Evolutionary conservation across 2,329 filamentous ascomycete species (phyloP).

Genomic region (Penicillium sp.): DNA sequence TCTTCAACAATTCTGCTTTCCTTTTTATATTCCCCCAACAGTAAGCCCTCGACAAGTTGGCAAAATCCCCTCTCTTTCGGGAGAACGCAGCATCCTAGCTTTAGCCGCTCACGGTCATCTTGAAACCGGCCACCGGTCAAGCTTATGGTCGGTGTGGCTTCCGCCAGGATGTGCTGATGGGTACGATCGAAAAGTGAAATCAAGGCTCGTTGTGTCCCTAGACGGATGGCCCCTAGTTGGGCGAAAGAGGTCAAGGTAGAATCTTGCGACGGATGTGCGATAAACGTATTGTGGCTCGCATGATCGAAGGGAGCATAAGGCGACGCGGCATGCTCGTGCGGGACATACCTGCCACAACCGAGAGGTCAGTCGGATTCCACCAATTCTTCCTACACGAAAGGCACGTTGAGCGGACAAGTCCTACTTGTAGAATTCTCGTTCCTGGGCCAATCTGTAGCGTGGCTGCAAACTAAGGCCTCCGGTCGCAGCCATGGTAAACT

Average conservation of each 20-base stretch:
- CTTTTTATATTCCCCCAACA: not conserved
- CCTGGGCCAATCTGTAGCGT: too few relatives aligned
- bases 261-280: slow-evolving; percentile 33
- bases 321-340: slow-evolving; percentile 21
- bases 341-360: slow-evolving; percentile 11
- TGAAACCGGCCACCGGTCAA: slow-evolving; percentile 30
- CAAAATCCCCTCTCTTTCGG: slow-evolving; percentile 32
- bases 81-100: slow-evolving; percentile 34
- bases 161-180: slow-evolving; percentile 54
- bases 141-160: slow-evolving; percentile 49
- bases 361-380: too few relatives aligned
- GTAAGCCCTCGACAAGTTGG: slow-evolving; percentile 20
- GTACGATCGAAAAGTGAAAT: slow-evolving; percentile 56
- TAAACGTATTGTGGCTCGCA: slow-evolving; percentile 14
- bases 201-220: slow-evolving; percentile 47
- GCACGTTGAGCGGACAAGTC: too few relatives aligned
- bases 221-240: slow-evolving; percentile 50
- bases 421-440: too few relatives aligned
- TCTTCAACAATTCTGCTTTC: not conserved
- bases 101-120: slow-evolving; percentile 26
- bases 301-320: slow-evolving; percentile 26
- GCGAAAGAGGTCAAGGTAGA: slow-evolving; percentile 52
- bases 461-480: too few relatives aligned
- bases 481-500: too few relatives aligned
- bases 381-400: too few relatives aligned